These are phyloP conservation scores for Daedaleopsis nitida DNA, from an alignment of 768 basidiomycete species.

Conservation along the genomic window DNA sequence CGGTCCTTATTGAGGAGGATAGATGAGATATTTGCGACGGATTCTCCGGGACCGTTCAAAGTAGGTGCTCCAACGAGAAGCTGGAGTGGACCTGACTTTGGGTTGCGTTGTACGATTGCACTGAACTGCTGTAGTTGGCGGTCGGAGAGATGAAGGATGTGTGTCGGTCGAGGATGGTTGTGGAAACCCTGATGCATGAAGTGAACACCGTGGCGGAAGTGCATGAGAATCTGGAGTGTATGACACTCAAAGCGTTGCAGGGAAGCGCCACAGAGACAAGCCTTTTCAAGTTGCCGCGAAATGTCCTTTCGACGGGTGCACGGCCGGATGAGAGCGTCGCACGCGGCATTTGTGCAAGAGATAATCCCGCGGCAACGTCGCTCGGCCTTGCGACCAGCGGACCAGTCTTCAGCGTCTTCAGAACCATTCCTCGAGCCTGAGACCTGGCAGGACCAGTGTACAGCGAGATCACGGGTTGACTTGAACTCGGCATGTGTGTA, in stretches of 20 bases:
- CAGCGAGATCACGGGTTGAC: too few species aligned
- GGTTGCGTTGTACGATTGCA: neutral
- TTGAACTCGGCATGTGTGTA: too few species aligned
- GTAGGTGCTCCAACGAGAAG: neutral
- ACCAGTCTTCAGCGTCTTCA: too few species aligned
- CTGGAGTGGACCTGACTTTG: neutral
- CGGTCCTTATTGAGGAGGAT: slow-evolving; percentile 2
- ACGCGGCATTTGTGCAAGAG: too few species aligned
- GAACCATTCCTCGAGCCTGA: too few species aligned
- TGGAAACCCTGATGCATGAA: neutral
- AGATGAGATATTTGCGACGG: slow-evolving; percentile 1
- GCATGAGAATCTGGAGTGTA: neutral
- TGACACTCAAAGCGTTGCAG: neutral
- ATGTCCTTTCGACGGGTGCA: too few species aligned
- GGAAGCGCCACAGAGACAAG: neutral
- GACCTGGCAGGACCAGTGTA: too few species aligned
- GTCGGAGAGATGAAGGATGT: neutral
- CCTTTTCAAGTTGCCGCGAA: neutral
- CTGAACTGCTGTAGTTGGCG: neutral
- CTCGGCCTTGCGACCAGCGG: too few species aligned
- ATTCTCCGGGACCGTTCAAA: neutral
- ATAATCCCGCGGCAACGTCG: too few species aligned
- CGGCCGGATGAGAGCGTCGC: too few species aligned
- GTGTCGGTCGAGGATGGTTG: neutral
- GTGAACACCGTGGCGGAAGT: neutral